A percentile compares a stretch with the other conserved stretches of the same genome.
Evolutionary conservation across 495 filamentous ascomycete genomes (phyloP).

Genomic region (Daldinia concentrica): DNA sequence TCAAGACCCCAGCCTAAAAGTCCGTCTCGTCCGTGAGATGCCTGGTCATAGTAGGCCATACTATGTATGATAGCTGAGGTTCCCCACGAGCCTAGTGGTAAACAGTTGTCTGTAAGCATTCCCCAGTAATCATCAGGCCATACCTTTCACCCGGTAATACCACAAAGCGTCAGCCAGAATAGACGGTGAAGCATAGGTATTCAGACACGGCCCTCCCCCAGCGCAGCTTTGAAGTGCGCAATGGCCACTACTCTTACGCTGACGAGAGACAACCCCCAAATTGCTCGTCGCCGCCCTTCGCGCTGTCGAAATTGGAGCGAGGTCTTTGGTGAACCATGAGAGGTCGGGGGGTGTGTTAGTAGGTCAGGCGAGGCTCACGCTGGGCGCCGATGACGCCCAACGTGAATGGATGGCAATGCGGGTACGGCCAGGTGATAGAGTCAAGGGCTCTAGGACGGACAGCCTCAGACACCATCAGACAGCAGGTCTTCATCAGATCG

Average conservation of each 20-base stretch:
- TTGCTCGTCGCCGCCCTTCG: background rate
- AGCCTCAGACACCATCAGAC: background rate
- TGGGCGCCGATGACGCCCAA: background rate
- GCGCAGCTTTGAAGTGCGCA: slow-evolving; percentile 38
- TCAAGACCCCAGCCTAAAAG: slow-evolving; percentile 18
- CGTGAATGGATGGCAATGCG: background rate
- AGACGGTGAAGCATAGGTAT: slow-evolving; percentile 24
- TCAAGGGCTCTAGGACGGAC: background rate
- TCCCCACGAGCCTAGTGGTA: slow-evolving; percentile 18
- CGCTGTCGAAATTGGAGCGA: background rate
- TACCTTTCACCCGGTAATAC: slow-evolving; percentile 2
- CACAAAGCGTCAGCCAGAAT: background rate
- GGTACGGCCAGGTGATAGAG: background rate
- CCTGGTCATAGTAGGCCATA: slow-evolving; percentile 11
- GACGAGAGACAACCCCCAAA: slow-evolving; percentile 4
- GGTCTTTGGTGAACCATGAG: background rate
- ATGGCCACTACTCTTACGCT: background rate
- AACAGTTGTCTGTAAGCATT: slow-evolving; percentile 24
- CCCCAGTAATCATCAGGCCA: slow-evolving; percentile 22
- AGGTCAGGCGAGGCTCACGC: background rate
- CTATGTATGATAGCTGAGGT: slow-evolving; percentile 1
- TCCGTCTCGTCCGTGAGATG: slow-evolving; percentile 14
- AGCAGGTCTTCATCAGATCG: background rate
- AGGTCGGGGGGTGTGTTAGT: background rate
- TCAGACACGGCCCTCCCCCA: slow-evolving; percentile 59